Conservation (phyloP, 2,329 filamentous ascomycete genomes). For the Beauveria caledonica region DNA sequence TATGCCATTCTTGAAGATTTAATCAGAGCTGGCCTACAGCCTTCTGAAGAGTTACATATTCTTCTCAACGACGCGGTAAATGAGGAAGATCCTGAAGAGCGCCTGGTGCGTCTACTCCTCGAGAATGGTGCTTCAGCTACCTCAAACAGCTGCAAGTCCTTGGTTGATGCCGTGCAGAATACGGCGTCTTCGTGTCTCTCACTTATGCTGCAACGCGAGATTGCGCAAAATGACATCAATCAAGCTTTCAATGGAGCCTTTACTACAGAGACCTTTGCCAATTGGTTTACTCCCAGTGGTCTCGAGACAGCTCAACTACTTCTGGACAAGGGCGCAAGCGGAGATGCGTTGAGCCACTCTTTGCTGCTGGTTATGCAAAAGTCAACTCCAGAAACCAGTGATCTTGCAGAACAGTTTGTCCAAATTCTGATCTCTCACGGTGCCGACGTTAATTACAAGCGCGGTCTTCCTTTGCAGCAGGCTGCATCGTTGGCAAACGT, state of each 20-base stretch:
- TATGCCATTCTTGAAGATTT: slow-evolving; percentile 41
- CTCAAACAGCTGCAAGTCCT: slow-evolving; percentile 42
- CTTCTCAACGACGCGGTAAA: slow-evolving; percentile 44
- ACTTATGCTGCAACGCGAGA: slow-evolving; percentile 33
- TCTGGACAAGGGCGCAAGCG: slow-evolving; percentile 39
- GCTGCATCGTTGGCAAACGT: slow-evolving; percentile 45
- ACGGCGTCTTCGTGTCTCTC: slow-evolving; percentile 31
- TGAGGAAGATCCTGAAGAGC: slow-evolving; percentile 41
- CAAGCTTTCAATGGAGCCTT: slow-evolving; percentile 39
- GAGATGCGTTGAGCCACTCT: slow-evolving; percentile 36
- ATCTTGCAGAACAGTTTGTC: slow-evolving; percentile 38
- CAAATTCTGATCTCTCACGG: slow-evolving; percentile 29
- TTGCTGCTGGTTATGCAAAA: slow-evolving; percentile 39
- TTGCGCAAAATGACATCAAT: slow-evolving; percentile 35
- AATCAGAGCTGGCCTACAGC: slow-evolving; percentile 41
- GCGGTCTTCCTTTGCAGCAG: slow-evolving; percentile 45
- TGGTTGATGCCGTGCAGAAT: slow-evolving; percentile 40
- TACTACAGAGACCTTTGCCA: slow-evolving; percentile 27
- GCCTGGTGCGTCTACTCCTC: slow-evolving; percentile 39
- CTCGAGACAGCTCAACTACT: slow-evolving; percentile 39
- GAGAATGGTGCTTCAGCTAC: slow-evolving; percentile 43
- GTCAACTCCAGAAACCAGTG: slow-evolving; percentile 28
- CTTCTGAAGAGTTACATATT: slow-evolving; percentile 41
- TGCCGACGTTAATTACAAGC: slow-evolving; percentile 41
- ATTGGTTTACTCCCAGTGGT: slow-evolving; percentile 41